Percentiles rank a stretch among this genome's conserved stretches.
Conservation (phyloP, 805 yeast species). For the Saccharomycopsis capsularis region DNA sequence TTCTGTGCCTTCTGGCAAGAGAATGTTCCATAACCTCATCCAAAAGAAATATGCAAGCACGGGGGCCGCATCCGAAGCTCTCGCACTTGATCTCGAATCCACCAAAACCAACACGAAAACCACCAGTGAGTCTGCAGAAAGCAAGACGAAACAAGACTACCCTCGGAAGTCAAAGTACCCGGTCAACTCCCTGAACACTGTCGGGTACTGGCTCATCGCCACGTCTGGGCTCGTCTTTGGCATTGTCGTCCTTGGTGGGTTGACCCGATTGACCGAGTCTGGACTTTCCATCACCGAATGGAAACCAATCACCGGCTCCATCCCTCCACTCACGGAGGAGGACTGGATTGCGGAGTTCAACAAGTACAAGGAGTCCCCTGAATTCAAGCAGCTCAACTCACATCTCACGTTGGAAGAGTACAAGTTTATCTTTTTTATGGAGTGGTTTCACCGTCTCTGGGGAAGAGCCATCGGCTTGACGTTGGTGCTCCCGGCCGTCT, state of each 20-base stretch:
- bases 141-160: neutral
- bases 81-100: neutral
- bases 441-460: slow-evolving; percentile 92
- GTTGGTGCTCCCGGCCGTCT: slow-evolving; percentile 78
- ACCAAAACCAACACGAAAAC: neutral
- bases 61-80: neutral
- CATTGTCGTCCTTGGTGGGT: slow-evolving; percentile 92
- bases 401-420: slow-evolving; percentile 87
- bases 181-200: slow-evolving; percentile 45
- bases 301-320: slow-evolving; percentile 94
- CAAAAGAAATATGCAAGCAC: no score
- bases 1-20: neutral
- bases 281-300: slow-evolving; percentile 96
- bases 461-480: slow-evolving; percentile 87
- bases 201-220: slow-evolving; percentile 85
- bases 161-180: slow-evolving; percentile 12
- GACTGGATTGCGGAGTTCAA: slow-evolving; percentile 85
- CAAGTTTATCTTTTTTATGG: slow-evolving; percentile 93
- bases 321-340: slow-evolving; percentile 75
- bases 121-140: neutral
- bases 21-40: no score
- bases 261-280: slow-evolving; percentile 91
- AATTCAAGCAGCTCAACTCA: slow-evolving; percentile 80
- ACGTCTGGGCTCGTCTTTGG: slow-evolving; percentile 88
- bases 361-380: slow-evolving; percentile 83